Percentiles rank a stretch among this genome's conserved stretches.
phyloP scores from a whole-genome alignment of 169 alveolate genomes.

The Theileria parva region DNA sequence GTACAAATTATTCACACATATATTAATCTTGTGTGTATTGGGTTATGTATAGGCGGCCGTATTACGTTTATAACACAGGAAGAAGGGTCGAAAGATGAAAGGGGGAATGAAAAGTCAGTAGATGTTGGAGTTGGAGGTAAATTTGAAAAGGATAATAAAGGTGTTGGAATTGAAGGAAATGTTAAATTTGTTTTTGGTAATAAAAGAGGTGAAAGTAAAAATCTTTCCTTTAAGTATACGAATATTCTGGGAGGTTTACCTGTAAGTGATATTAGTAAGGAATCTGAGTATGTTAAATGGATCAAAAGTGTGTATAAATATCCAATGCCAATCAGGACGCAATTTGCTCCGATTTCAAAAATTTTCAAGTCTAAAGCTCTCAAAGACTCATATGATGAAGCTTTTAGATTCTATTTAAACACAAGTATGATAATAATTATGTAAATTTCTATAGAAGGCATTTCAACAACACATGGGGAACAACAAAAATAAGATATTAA shows the following conservation, averaged over 20 bases:
- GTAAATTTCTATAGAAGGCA: constrained; percentile 34
- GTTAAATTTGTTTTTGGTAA: constrained; percentile 7
- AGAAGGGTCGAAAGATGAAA: background rate
- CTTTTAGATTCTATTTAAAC: constrained; percentile 46
- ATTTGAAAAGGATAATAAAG: constrained; percentile 9
- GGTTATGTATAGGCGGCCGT: constrained; percentile 31
- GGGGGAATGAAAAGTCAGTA: background rate
- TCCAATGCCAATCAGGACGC: constrained; percentile 66
- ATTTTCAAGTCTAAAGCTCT: constrained; percentile 28
- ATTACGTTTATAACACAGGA: constrained; percentile 36
- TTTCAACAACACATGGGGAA: background rate
- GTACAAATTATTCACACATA: background rate
- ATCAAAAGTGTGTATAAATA: constrained; percentile 41
- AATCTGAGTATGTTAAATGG: constrained; percentile 55
- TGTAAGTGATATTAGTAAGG: constrained; percentile 31
- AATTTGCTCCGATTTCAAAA: constrained; percentile 62
- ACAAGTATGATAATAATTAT: constrained; percentile 27
- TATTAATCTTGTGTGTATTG: background rate
- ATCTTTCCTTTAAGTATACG: constrained; percentile 30
- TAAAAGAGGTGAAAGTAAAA: background rate
- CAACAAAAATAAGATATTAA: background rate
- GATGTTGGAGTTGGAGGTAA: background rate
- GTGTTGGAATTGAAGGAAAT: constrained; percentile 1
- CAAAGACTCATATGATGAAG: constrained; percentile 55
- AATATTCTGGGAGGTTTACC: constrained; percentile 65